Percentiles rank a stretch among this genome's conserved stretches.
Evolutionary conservation across 2,329 filamentous ascomycete genomes (phyloP).

Genomic region (Ophiostoma himal-ulmi): DNA sequence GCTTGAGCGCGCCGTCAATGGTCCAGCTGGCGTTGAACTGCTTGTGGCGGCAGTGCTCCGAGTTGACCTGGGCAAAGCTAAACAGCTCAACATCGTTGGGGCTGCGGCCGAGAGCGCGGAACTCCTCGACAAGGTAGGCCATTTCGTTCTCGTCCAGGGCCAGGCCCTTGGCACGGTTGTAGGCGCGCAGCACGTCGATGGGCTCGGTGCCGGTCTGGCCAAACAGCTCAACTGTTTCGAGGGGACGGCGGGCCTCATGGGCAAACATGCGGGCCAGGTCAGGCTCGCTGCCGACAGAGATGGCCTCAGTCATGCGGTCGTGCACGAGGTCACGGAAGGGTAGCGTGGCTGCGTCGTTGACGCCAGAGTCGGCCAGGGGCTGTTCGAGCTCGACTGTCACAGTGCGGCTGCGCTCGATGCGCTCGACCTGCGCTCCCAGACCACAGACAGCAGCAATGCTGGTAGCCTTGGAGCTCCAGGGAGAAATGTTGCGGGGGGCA

Average conservation of each 20-base stretch:
- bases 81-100: slow-evolving; percentile 93
- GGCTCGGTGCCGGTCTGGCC: slow-evolving; percentile 53
- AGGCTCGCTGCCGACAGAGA: slow-evolving; percentile 49
- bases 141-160: slow-evolving; percentile 86
- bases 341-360: slow-evolving; percentile 30
- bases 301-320: slow-evolving; percentile 92
- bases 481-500: slow-evolving; percentile 79
- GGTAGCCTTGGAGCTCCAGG: slow-evolving; percentile 96
- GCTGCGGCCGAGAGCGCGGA: slow-evolving; percentile 58
- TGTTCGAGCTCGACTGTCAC: slow-evolving; percentile 61
- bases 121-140: slow-evolving; percentile 85
- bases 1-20: slow-evolving; percentile 78
- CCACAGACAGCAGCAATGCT: slow-evolving; percentile 91
- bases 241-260: slow-evolving; percentile 54
- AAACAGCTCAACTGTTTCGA: slow-evolving; percentile 72
- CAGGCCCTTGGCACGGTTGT: slow-evolving; percentile 78
- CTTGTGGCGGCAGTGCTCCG: slow-evolving; percentile 81
- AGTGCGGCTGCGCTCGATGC: slow-evolving; percentile 81
- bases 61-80: slow-evolving; percentile 99
- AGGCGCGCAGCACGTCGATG: slow-evolving; percentile 66
- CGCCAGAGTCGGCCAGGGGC: slow-evolving; percentile 37
- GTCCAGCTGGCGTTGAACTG: slow-evolving; percentile 97
- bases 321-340: slow-evolving; percentile 65
- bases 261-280: slow-evolving; percentile 73
- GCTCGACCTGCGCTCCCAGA: slow-evolving; percentile 60